phyloP scores from a whole-genome alignment of 2,329 filamentous ascomycete species.

The Penicillium sp. region DNA sequence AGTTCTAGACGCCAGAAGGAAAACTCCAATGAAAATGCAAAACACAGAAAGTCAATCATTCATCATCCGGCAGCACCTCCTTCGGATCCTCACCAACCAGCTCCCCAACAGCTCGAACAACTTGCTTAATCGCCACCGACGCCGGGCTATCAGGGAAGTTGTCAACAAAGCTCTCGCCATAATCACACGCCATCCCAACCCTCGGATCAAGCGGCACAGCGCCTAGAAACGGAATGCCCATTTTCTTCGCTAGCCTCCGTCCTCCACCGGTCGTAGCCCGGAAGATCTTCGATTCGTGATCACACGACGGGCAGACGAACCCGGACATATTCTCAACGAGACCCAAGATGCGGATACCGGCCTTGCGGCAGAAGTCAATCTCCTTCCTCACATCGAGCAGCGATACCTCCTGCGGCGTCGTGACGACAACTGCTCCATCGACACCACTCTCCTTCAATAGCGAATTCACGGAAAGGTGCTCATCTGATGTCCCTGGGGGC shows the following conservation, averaged over 20 bases:
- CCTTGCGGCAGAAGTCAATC: conserved; percentile 96
- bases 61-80: conserved; percentile 47
- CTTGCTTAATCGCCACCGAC: conserved; percentile 76
- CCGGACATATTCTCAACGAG: conserved; percentile 98
- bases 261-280: conserved; percentile 89
- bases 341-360: conserved; percentile 84
- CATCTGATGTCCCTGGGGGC: conserved; percentile 91
- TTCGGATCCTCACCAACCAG: conserved; percentile 68
- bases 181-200: conserved; percentile 96
- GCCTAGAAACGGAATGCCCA: conserved; percentile 85
- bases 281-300: conserved; percentile 81
- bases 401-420: conserved; percentile 92
- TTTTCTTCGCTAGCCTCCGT: conserved; percentile 77
- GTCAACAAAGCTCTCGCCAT: conserved; percentile 96
- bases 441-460: conserved; percentile 90
- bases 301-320: conserved; percentile 94
- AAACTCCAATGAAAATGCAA: conserved; percentile 21
- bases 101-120: conserved; percentile 74
- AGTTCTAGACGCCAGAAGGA: conserved; percentile 22
- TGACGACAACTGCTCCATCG: conserved; percentile 90
- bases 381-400: conserved; percentile 94
- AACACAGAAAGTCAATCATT: conserved; percentile 25
- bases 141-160: conserved; percentile 92
- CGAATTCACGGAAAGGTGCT: conserved; percentile 92
- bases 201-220: conserved; percentile 89